These are phyloP conservation scores for Torulaspora quercuum DNA, from an alignment of 805 yeast species.

Conservation along the genomic window DNA sequence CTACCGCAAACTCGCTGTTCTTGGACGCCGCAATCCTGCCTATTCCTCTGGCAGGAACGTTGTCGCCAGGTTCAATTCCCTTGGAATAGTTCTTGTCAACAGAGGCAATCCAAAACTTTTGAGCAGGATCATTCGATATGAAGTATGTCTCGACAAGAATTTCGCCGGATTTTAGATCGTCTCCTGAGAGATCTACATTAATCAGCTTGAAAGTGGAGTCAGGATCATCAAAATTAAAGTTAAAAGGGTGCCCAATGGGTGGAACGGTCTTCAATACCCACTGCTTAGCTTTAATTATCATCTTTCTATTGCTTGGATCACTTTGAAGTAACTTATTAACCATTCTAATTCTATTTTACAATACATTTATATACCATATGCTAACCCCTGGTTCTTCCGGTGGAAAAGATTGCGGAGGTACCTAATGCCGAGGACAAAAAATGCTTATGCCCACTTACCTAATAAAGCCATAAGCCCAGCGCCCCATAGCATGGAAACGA, in stretches of 20 bases:
- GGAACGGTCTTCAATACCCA: constrained; percentile 33
- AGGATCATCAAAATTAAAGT: constrained; percentile 24
- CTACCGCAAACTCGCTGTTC: constrained; percentile 40
- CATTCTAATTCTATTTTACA: no score
- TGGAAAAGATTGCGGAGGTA: no score
- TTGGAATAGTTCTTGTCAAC: constrained; percentile 32
- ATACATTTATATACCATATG: no score
- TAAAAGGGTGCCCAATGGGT: constrained; percentile 27
- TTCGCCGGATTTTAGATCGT: constrained; percentile 39
- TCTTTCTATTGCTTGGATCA: neutral
- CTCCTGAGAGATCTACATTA: constrained; percentile 20
- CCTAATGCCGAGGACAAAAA: no score
- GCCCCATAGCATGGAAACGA: constrained; percentile 49
- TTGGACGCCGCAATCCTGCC: constrained; percentile 50
- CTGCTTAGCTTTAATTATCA: constrained; percentile 32
- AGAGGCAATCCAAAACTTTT: constrained; percentile 51
- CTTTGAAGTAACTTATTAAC: no score
- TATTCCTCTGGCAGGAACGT: constrained; percentile 50
- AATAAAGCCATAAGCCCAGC: constrained; percentile 69
- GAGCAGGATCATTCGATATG: constrained; percentile 60
- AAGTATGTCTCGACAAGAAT: constrained; percentile 45
- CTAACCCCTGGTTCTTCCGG: no score
- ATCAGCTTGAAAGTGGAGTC: constrained; percentile 34
- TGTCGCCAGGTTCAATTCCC: constrained; percentile 40
- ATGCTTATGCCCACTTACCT: constrained; percentile 78